Conservation (phyloP, 768 basidiomycete genomes). For the Leucocoprinus sp. region DNA sequence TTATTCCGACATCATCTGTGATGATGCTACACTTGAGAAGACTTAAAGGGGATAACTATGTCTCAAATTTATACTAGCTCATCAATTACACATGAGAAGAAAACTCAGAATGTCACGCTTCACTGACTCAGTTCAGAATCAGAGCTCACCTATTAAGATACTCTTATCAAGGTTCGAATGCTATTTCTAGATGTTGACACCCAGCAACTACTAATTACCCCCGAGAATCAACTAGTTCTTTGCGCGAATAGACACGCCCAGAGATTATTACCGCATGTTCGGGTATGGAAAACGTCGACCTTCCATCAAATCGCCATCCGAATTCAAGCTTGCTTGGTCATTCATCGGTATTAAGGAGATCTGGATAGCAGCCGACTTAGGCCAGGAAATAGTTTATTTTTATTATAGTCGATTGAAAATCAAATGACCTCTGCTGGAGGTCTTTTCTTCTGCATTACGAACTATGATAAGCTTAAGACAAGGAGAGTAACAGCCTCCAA, state of each 20-base stretch:
- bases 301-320: slow-evolving; percentile 12
- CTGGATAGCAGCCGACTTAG: not conserved
- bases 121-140: too few relatives aligned
- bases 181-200: too few relatives aligned
- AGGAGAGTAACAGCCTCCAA: too few relatives aligned
- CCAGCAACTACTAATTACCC: too few relatives aligned
- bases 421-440: not conserved
- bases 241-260: slow-evolving; percentile 28
- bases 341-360: not conserved
- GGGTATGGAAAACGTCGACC: slow-evolving; percentile 13
- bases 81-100: slow-evolving; percentile 3
- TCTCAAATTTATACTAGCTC: slow-evolving; percentile 2
- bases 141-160: too few relatives aligned
- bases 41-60: not conserved
- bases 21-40: slow-evolving; percentile 11
- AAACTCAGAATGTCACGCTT: too few relatives aligned
- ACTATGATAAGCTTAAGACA: too few relatives aligned
- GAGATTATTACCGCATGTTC: slow-evolving; percentile 30
- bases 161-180: too few relatives aligned
- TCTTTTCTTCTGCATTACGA: too few relatives aligned
- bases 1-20: slow-evolving; percentile 4
- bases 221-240: too few relatives aligned
- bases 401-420: not conserved
- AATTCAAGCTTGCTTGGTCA: not conserved
- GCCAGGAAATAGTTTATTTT: not conserved